Conservation (phyloP, 2,329 filamentous ascomycete species). For the Nakataea oryzae region DNA sequence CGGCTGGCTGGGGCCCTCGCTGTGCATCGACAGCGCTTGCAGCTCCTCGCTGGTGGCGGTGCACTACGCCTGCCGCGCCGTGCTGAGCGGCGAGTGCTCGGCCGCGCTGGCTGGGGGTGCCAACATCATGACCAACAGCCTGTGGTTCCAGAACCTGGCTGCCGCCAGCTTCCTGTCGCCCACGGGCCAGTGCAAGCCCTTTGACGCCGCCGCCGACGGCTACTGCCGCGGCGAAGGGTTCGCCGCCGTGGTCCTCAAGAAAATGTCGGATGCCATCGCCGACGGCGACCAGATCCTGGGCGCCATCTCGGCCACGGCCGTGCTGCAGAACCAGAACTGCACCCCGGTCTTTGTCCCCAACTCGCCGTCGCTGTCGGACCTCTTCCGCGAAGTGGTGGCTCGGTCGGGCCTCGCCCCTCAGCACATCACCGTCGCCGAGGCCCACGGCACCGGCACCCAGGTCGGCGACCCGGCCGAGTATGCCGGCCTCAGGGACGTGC, state of each 20-base stretch:
- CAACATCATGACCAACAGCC: conserved; percentile 22
- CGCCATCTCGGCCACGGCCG: conserved; percentile 23
- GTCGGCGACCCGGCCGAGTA: conserved; percentile 25
- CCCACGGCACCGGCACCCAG: conserved; percentile 32
- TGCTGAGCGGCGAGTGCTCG: conserved; percentile 19
- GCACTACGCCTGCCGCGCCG: conserved; percentile 17
- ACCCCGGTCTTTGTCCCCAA: conserved; percentile 16
- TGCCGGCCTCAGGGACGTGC: conserved; percentile 19
- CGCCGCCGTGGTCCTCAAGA: conserved; percentile 34
- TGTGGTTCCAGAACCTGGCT: conserved; percentile 12
- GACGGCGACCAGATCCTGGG: conserved; percentile 33
- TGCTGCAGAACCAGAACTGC: conserved; percentile 29
- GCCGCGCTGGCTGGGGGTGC: conserved; percentile 26
- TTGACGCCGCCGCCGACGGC: conserved; percentile 25
- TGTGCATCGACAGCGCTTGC: conserved; percentile 25
- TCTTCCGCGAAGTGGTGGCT: conserved; percentile 20
- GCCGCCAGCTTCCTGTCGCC: conserved; percentile 19
- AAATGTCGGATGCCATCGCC: conserved; percentile 27
- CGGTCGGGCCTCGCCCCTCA: conserved; percentile 13
- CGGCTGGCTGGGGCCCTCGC: conserved; percentile 22
- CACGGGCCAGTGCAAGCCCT: conserved; percentile 20
- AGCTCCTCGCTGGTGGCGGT: conserved; percentile 23
- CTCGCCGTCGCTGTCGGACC: conserved; percentile 13
- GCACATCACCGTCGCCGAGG: conserved; percentile 21
- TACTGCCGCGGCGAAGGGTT: conserved; percentile 41